Evolutionary conservation across 495 filamentous ascomycete species (phyloP), one percentile per base, ranked within the genome.

Genomic region (Collariella sp.): DNA sequence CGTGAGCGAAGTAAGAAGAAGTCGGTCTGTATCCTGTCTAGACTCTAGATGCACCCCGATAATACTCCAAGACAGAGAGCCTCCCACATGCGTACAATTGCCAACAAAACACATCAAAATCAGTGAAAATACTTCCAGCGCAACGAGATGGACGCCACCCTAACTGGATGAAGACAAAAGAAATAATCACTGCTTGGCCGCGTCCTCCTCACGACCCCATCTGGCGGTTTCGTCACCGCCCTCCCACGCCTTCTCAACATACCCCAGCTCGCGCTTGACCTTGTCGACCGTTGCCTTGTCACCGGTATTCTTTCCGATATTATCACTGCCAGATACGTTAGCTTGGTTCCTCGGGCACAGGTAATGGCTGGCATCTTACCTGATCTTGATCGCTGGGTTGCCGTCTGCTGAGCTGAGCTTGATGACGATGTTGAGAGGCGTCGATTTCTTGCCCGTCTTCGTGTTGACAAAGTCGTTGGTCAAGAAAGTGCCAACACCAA

Each of bases 381-480:
- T 96, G 55, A 98, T 89, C 76, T 98, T 98, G 61, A 98, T 79
- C 0, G 91, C 89, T 0, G 85, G 82, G n/a, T 81, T 79, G 7
- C 91, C 91, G 19, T 74, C 81, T 0, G 90, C 93, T 12, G 87
- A 87, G 49, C 85, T 83, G 43, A 98, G 78, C 72, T 98, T 98
- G 72, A 98, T 95, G 58, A 98, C 93, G 58, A 98, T 98, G 59
- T 98, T 98, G 16, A 98, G 77, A 0, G 93, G 93, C n/a, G 81
- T 80, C 6, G 90, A 96, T 68, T 96, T 97, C 63, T 83, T 79
- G 22, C 82, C 81, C 5, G 79, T 82, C 16, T 76, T 80, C 36
- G 73, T 68, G 57, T 86, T 79, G 7, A 64, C 68, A 68, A 89
- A 98, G 67, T 98, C 93, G 67, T 97, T 96, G 10, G 91, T 98